Conservation (phyloP, 306 rosid genomes). For the Luffa aegyptiaca region DNA sequence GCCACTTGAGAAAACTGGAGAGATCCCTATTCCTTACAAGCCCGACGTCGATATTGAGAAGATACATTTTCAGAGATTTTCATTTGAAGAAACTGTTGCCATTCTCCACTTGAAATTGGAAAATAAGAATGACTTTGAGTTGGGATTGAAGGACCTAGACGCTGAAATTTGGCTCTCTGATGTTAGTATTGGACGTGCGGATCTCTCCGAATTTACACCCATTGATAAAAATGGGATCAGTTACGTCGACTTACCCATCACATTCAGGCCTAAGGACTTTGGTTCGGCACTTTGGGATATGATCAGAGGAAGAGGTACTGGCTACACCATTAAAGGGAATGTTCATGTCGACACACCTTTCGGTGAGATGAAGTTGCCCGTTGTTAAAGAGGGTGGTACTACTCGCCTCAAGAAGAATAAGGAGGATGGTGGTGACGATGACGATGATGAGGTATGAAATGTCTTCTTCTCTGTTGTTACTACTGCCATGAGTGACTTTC, state of each 20-base stretch:
- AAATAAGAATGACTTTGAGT: constrained; percentile 86
- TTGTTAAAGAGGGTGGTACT: constrained; percentile 86
- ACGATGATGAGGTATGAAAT: constrained; percentile 53
- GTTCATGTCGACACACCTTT: constrained; percentile 84
- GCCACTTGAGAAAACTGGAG: constrained; percentile 87
- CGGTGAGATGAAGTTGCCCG: constrained; percentile 86
- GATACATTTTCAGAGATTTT: constrained; percentile 58
- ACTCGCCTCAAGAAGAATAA: constrained; percentile 74
- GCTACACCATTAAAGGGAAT: constrained; percentile 71
- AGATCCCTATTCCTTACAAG: constrained; percentile 90
- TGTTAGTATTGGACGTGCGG: constrained; percentile 62
- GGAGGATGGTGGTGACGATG: constrained; percentile 54
- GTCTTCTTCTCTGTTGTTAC: background rate
- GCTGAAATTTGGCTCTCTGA: constrained; percentile 84
- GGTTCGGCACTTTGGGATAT: constrained; percentile 97
- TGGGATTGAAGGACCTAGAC: constrained; percentile 61
- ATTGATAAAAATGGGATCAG: constrained; percentile 47
- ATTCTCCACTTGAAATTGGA: constrained; percentile 78
- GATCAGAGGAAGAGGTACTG: constrained; percentile 90
- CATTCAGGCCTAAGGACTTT: constrained; percentile 86
- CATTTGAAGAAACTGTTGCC: constrained; percentile 84
- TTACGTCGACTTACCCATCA: constrained; percentile 59
- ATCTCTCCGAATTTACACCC: constrained; percentile 55
- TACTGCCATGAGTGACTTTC: background rate
- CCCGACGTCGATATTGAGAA: constrained; percentile 89